These are phyloP conservation scores for Simmondsia chinensis DNA, from an alignment of 148 eudicot genomes.

Conservation along the genomic window DNA sequence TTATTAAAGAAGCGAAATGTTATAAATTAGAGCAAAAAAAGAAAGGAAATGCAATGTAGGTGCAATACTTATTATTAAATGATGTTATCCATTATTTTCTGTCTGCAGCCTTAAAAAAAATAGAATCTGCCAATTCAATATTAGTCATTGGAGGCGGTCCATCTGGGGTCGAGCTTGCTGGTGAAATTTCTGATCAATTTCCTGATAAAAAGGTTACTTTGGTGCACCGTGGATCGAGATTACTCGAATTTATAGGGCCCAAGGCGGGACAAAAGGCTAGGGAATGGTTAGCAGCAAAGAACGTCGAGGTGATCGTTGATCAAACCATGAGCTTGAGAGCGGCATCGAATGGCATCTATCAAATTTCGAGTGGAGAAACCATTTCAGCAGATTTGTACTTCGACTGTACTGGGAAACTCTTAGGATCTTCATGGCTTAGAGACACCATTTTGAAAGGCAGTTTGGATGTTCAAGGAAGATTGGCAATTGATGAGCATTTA, in stretches of 20 bases:
- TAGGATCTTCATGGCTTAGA: conserved; percentile 42
- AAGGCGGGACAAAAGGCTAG: conserved; percentile 32
- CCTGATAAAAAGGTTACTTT: conserved; percentile 42
- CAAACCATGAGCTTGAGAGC: conserved; percentile 25
- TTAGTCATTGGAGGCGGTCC: conserved; percentile 57
- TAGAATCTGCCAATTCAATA: conserved; percentile 27
- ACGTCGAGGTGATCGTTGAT: conserved; percentile 35
- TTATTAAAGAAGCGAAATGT: too few species aligned
- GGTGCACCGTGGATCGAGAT: conserved; percentile 39
- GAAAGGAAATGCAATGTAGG: background rate
- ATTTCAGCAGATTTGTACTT: conserved; percentile 37
- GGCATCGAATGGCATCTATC: conserved; percentile 26
- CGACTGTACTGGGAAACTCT: conserved; percentile 31
- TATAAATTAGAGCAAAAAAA: too few species aligned
- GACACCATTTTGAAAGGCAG: conserved; percentile 27
- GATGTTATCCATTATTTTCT: background rate
- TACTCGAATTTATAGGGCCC: conserved; percentile 40
- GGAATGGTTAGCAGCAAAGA: conserved; percentile 39
- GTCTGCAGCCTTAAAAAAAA: conserved; percentile 25
- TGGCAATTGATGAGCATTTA: conserved; percentile 34
- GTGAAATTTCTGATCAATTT: conserved; percentile 36
- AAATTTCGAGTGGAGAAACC: conserved; percentile 37
- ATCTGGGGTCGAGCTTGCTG: conserved; percentile 58
- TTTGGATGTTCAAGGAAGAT: conserved; percentile 30
- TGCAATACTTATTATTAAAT: background rate